Evolutionary conservation across 2,329 filamentous ascomycete species (phyloP).

Genomic region (Phaeoacremonium minimum): DNA sequence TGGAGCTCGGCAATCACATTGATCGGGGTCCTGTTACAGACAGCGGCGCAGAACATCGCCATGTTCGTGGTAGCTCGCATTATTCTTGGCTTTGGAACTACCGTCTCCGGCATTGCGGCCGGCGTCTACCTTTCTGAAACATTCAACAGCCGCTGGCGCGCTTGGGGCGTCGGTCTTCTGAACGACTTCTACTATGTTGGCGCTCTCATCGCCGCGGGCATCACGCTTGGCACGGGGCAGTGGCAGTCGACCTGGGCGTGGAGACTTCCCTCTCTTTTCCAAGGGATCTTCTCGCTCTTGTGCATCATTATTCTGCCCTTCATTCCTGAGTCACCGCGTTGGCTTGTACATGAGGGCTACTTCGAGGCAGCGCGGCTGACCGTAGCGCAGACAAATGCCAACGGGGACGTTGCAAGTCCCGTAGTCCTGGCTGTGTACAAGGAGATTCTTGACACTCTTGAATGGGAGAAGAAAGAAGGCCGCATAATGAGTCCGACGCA

Average conservation of each 20-base stretch:
- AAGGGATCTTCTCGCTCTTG: conserved; percentile 21
- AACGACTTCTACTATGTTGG: conserved; percentile 29
- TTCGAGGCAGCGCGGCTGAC: conserved; percentile 33
- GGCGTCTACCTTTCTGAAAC: conserved; percentile 45
- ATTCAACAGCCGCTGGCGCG: conserved; percentile 37
- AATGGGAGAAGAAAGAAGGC: conserved; percentile 36
- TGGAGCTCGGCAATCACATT: conserved; percentile 33
- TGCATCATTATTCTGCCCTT: conserved; percentile 32
- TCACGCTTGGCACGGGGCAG: conserved; percentile 36
- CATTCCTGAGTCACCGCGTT: conserved; percentile 41
- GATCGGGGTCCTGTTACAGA: conserved; percentile 39
- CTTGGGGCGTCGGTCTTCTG: conserved; percentile 33
- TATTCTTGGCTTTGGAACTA: conserved; percentile 40
- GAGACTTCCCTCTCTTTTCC: conserved; percentile 33
- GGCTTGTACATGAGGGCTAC: conserved; percentile 35
- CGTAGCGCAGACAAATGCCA: conserved; percentile 36
- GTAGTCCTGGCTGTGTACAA: conserved; percentile 32
- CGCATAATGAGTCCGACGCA: conserved; percentile 27
- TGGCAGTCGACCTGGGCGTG: conserved; percentile 37
- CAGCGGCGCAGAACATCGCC: conserved; percentile 42
- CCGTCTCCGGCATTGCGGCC: conserved; percentile 35
- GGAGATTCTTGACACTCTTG: conserved; percentile 41
- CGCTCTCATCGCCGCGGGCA: conserved; percentile 39
- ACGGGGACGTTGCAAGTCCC: conserved; percentile 34
- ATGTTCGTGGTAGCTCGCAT: conserved; percentile 46